Evolutionary conservation across 495 filamentous ascomycete species (phyloP).

Genomic region (Penicillium cosmopolitanum): DNA sequence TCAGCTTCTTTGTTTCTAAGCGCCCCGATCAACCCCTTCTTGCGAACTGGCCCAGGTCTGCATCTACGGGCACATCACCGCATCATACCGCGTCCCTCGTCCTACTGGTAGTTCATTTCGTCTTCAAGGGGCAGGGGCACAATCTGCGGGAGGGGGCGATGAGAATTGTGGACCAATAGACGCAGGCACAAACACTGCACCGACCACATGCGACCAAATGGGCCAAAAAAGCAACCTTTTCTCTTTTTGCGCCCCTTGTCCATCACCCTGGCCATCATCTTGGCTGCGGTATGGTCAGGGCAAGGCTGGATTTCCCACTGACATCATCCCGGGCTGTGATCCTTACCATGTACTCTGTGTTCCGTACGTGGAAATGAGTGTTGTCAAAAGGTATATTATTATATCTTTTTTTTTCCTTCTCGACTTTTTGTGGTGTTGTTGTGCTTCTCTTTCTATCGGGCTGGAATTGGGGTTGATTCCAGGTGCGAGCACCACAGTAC

Average conservation of each 20-base stretch:
- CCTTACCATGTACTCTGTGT: too few species aligned
- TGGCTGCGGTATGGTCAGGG: background rate
- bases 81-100: background rate
- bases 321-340: too few species aligned
- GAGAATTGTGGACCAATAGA: background rate
- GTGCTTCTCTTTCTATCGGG: background rate
- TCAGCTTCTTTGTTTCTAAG: background rate
- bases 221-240: too few species aligned
- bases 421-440: background rate
- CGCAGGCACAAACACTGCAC: background rate
- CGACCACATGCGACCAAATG: too few species aligned
- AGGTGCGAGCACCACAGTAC: background rate
- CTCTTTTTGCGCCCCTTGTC: background rate
- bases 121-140: conserved; percentile 9
- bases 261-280: background rate
- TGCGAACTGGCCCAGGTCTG: conserved; percentile 17
- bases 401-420: background rate
- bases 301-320: too few species aligned
- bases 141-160: background rate
- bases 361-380: background rate
- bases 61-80: conserved; percentile 11
- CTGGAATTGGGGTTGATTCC: background rate
- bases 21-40: conserved; percentile 18
- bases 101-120: background rate
- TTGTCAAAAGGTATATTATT: background rate